A percentile compares a stretch with the other conserved stretches of the same genome.
Evolutionary conservation across 2,329 filamentous ascomycete genomes (phyloP).

Genomic region (Polytolypa hystricis): DNA sequence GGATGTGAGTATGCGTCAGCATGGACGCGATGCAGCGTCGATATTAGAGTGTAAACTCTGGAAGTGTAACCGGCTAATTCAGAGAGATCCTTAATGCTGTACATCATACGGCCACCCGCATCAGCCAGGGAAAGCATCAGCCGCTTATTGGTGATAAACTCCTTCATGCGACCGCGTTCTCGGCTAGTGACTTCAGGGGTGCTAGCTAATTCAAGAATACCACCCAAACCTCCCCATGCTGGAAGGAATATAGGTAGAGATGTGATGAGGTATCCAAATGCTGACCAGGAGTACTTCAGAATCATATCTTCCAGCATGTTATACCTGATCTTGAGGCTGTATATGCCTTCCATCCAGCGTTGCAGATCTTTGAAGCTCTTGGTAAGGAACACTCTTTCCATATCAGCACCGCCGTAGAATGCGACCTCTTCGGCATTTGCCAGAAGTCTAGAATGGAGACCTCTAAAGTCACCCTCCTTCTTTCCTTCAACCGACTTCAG

Average conservation of each 20-base stretch:
- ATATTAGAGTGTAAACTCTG: constrained; percentile 88
- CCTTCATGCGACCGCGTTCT: constrained; percentile 84
- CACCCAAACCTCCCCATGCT: constrained; percentile 79
- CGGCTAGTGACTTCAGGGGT: constrained; percentile 39
- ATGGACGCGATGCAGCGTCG: constrained; percentile 85
- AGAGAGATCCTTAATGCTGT: constrained; percentile 94
- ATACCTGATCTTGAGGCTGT: constrained; percentile 94
- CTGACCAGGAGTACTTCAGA: constrained; percentile 96
- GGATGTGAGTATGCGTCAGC: constrained; percentile 73
- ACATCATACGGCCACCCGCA: constrained; percentile 97
- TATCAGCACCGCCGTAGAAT: constrained; percentile 91
- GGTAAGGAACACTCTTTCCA: constrained; percentile 86
- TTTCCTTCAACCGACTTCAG: constrained; percentile 91
- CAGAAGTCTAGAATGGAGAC: constrained; percentile 79
- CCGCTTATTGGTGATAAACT: constrained; percentile 97
- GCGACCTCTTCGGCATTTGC: constrained; percentile 96
- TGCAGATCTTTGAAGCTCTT: constrained; percentile 87
- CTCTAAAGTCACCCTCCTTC: constrained; percentile 89
- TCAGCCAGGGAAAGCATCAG: constrained; percentile 96
- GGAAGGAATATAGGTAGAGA: constrained; percentile 90
- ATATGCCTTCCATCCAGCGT: constrained; percentile 96
- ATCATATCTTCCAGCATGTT: constrained; percentile 99
- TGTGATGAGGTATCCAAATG: constrained; percentile 88
- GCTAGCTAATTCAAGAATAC: constrained; percentile 52
- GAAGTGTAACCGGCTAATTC: constrained; percentile 94